Evolutionary conservation across 164 flowering plant genomes (phyloP).

Genomic region (Liriodendron chinense): DNA sequence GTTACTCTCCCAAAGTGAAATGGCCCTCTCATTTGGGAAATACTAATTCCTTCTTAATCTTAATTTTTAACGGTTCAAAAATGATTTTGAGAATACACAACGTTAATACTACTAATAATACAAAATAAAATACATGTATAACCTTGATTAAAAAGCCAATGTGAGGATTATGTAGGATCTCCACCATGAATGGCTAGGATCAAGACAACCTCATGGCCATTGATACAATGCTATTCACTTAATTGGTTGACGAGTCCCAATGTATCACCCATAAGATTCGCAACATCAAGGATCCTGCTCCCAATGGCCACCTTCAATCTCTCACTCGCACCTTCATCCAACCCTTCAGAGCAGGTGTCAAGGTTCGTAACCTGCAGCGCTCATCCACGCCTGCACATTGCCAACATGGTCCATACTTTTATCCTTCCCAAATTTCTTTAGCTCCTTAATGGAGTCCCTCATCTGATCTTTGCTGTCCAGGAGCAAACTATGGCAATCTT

Average conservation of each 20-base stretch:
- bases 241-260: conserved; percentile 54
- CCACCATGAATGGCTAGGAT: too few species aligned
- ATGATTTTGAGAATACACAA: too few species aligned
- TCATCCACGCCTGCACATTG: conserved; percentile 95
- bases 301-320: conserved; percentile 41
- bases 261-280: conserved; percentile 65
- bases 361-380: conserved; percentile 81
- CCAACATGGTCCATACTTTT: conserved; percentile 51
- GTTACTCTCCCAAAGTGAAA: too few species aligned
- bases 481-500: conserved; percentile 60
- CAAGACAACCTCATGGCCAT: too few species aligned
- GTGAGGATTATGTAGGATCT: too few species aligned
- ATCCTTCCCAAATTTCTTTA: conserved; percentile 35
- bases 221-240: background rate
- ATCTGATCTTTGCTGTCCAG: conserved; percentile 63
- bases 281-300: conserved; percentile 28
- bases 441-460: conserved; percentile 53
- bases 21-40: too few species aligned
- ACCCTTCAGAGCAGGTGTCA: conserved; percentile 82
- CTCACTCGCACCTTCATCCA: conserved; percentile 35
- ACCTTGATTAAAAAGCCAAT: too few species aligned
- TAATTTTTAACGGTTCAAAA: too few species aligned
- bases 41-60: too few species aligned
- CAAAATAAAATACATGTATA: too few species aligned
- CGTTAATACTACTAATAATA: too few species aligned